These are phyloP conservation scores for Seminavis robusta DNA, from an alignment of 108 stramenopile genomes.

Conservation along the genomic window DNA sequence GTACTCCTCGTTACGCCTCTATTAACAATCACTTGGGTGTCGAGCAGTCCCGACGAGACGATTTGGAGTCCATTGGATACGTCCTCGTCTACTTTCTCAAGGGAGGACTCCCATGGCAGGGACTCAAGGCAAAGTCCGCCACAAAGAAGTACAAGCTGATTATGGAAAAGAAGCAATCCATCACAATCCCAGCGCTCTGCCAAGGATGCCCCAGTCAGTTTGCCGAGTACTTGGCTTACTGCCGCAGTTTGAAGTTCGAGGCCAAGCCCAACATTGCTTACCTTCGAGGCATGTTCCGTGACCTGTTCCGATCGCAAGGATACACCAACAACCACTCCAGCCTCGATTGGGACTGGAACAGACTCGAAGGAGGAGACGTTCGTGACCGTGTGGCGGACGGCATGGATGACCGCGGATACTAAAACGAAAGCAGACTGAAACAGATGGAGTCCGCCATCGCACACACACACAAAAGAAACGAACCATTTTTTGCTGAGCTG, in stretches of 20 bases:
- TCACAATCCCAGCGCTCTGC: constrained; percentile 91
- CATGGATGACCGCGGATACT: no score
- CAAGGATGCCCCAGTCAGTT: constrained; percentile 96
- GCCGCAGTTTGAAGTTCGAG: constrained; percentile 97
- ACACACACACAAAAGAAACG: no score
- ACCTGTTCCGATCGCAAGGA: constrained; percentile 89
- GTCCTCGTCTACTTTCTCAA: constrained; percentile 98
- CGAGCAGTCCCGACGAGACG: constrained; percentile 96
- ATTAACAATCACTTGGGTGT: constrained; percentile 99
- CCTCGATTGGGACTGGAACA: constrained; percentile 92
- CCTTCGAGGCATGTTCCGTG: constrained; percentile 94
- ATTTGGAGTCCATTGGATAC: constrained; percentile 96
- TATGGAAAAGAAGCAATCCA: constrained; percentile 93
- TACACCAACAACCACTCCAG: constrained; percentile 89
- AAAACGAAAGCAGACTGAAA: no score
- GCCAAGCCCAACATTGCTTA: constrained; percentile 99
- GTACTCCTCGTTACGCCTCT: constrained; percentile 95
- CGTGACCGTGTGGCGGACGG: constrained; percentile 25
- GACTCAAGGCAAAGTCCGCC: constrained; percentile 94
- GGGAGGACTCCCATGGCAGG: constrained; percentile 98
- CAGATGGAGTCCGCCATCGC: no score
- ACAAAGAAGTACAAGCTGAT: constrained; percentile 94
- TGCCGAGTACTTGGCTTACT: constrained; percentile 97
- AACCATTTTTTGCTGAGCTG: no score
- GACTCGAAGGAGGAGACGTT: constrained; percentile 54